Evolutionary conservation across 441 rosid species (phyloP).

Genomic region (Populus hybrid): DNA sequence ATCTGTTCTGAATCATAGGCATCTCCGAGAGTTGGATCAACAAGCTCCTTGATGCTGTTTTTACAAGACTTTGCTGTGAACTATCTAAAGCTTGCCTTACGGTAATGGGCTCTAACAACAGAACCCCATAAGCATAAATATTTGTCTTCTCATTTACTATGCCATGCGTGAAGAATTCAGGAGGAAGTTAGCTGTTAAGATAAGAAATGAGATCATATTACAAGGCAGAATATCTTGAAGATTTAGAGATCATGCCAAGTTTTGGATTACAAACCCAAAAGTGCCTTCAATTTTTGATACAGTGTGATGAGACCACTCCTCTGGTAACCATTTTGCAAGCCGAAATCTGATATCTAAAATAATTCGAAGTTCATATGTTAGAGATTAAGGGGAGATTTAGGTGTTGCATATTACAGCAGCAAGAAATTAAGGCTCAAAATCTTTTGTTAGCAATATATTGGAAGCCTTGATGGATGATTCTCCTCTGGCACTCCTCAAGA

Average conservation of each 20-base stretch:
- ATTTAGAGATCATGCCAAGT: conserved; percentile 12
- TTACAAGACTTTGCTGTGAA: conserved; percentile 79
- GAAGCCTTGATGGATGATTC: conserved; percentile 96
- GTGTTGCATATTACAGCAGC: neutral
- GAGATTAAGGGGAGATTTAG: neutral
- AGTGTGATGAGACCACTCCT: conserved; percentile 87
- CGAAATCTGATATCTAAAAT: conserved; percentile 91
- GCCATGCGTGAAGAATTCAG: conserved; percentile 93
- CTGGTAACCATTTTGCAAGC: conserved; percentile 90
- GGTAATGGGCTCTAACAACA: conserved; percentile 74
- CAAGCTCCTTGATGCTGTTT: conserved; percentile 45
- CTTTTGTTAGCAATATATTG: conserved; percentile 77
- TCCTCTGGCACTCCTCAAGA: conserved; percentile 85
- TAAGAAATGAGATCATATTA: conserved; percentile 4
- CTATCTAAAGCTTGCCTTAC: conserved; percentile 78
- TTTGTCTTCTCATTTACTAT: conserved; percentile 89
- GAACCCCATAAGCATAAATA: conserved; percentile 83
- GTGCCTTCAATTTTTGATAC: conserved; percentile 88
- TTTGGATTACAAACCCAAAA: conserved; percentile 60
- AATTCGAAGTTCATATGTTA: conserved; percentile 3
- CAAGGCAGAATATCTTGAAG: neutral
- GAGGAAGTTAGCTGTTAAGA: conserved; percentile 70
- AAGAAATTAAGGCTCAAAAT: conserved; percentile 38
- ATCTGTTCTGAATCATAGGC: conserved; percentile 50
- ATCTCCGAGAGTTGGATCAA: conserved; percentile 59